Base-by-base conservation (phyloP, 129 eudicot species). In the Helianthus tuberosus region DNA sequence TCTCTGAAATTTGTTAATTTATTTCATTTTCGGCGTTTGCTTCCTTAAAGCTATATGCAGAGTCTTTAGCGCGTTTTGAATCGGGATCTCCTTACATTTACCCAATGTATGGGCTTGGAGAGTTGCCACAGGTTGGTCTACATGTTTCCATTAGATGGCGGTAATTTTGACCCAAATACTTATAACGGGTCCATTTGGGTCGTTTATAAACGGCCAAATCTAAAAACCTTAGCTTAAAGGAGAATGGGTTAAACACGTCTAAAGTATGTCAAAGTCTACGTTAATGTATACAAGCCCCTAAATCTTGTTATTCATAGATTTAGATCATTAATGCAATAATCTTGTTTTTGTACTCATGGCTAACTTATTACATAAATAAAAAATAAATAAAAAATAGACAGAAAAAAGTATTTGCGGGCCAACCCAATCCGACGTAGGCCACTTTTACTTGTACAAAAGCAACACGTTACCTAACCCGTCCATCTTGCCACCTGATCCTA, bases 41-140 rank as follows among this genome's bases (percentile, higher is more conserved):
- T 64, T 83, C 78, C 53, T 6, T 6, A 76, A 84, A 93, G 98
- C 86, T 93, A 38, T 93, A 93, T 77, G 98, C 96, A 66, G 96
- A 93, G 75, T 93, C 98, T 14, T 72, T 93, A 80, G 96, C 98
- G 6, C 96, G 98, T 46, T 93, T 89, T 64, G 88, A 82, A 68
- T 83, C 91, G 54, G 96, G 96, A 75, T 93, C 98, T 3, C 98
- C 98, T 44, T 93, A 93, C 68, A 88, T 93, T 51, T 93, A 93
- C 62, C 96, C 98, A 8, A 61, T 89, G 88, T 93, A 93, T 84
- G 98, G 98, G 58, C 91, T 93, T 8, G 98, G 96, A 75, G 98
- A 93, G 82, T 76, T 93, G 79, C 98, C 96, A 75, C 98, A 93
- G 98, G 98, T 93, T 82, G 58, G 84, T 54, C 64, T 36, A 9